phyloP scores from a whole-genome alignment of 2,329 filamentous ascomycete species.

The Pezizomycotina sp. region DNA sequence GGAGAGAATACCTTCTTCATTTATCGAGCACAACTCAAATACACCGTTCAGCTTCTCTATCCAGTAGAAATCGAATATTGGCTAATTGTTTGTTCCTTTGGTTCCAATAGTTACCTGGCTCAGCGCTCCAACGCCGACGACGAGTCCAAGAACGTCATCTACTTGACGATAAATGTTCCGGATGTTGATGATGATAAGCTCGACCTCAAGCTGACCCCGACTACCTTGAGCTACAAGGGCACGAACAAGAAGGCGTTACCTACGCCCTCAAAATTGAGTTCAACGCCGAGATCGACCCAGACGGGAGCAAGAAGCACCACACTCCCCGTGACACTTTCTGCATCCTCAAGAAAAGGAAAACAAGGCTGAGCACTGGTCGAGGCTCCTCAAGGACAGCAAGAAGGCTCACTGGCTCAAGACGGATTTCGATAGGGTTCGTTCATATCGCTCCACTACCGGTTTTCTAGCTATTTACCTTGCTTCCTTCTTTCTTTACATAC shows the following conservation, averaged over 20 bases:
- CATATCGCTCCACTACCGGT: background rate
- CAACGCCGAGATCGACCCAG: conserved; percentile 76
- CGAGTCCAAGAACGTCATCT: conserved; percentile 79
- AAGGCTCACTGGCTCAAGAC: conserved; percentile 96
- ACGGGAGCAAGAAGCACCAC: conserved; percentile 73
- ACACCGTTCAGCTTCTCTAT: no score
- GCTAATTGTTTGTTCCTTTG: no score
- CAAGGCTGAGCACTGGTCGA: conserved; percentile 88
- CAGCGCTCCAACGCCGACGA: conserved; percentile 79
- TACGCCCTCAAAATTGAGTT: conserved; percentile 80
- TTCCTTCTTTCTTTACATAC: background rate
- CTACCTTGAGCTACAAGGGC: conserved; percentile 65
- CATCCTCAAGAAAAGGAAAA: conserved; percentile 91
- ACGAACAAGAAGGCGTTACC: conserved; percentile 59
- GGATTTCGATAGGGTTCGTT: conserved; percentile 78
- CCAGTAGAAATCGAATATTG: no score
- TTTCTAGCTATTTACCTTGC: background rate
- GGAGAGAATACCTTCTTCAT: no score
- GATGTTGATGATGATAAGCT: conserved; percentile 62
- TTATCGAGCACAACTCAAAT: no score
- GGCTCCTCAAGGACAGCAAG: conserved; percentile 75
- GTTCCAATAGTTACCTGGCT: no score
- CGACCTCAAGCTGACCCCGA: conserved; percentile 69
- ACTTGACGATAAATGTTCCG: conserved; percentile 75
- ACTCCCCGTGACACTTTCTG: conserved; percentile 75